Evolutionary conservation across 2,329 filamentous ascomycete species (phyloP).

Genomic region (Nigrospora osmanthi): DNA sequence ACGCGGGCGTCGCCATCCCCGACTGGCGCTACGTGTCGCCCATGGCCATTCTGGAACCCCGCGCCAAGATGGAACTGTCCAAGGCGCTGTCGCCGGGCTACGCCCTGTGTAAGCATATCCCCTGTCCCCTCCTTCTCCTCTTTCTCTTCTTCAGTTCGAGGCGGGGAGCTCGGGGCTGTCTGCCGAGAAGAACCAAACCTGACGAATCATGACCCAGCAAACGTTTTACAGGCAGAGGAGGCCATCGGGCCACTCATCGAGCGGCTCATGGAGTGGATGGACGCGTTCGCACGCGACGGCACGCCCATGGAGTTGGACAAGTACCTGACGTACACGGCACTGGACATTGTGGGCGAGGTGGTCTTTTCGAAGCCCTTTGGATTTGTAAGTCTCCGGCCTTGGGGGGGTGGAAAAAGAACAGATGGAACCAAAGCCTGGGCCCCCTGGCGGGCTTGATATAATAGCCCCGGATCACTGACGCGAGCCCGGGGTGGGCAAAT

Average conservation of each 20-base stretch:
- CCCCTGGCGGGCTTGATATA: too few relatives aligned
- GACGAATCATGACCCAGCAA: constrained; percentile 8
- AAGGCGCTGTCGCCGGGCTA: constrained; percentile 23
- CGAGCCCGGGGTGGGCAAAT: neutral
- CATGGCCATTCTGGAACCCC: constrained; percentile 26
- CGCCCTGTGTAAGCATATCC: neutral
- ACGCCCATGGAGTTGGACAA: constrained; percentile 8
- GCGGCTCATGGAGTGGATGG: constrained; percentile 10
- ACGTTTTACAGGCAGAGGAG: constrained; percentile 9
- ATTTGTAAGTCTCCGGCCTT: constrained; percentile 13
- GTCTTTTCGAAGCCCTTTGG: constrained; percentile 19
- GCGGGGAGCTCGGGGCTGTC: too few relatives aligned
- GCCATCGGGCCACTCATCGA: constrained; percentile 7
- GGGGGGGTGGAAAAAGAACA: constrained; percentile 13
- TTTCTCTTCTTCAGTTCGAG: too few relatives aligned
- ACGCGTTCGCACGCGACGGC: constrained; percentile 5
- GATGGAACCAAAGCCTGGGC: too few relatives aligned
- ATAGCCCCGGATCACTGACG: too few relatives aligned
- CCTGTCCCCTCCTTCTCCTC: too few relatives aligned
- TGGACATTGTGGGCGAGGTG: constrained; percentile 22
- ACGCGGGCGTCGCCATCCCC: constrained; percentile 26
- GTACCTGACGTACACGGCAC: constrained; percentile 16
- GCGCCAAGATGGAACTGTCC: constrained; percentile 20
- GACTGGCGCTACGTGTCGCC: constrained; percentile 29
- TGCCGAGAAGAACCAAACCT: too few relatives aligned